Percentiles rank a stretch among this genome's conserved stretches.
Evolutionary conservation across 352 stramenopile genomes (phyloP).

Genomic region (Globisporangium uncinulatum): DNA sequence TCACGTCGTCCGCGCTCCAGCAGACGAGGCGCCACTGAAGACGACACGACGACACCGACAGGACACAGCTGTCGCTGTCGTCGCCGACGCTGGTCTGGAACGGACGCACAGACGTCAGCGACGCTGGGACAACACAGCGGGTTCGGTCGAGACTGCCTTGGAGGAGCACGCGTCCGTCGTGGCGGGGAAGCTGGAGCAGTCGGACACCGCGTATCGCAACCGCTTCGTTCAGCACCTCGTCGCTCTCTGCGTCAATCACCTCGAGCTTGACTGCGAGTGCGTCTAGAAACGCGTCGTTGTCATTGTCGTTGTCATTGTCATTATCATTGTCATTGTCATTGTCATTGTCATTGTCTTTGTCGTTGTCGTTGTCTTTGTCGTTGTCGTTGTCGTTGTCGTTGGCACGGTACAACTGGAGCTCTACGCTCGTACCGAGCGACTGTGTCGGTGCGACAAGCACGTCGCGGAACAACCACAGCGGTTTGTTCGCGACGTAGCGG

Average conservation of each 20-base stretch:
- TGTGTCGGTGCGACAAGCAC: slow-evolving; percentile 38
- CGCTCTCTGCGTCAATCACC: slow-evolving; percentile 37
- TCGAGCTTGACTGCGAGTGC: slow-evolving; percentile 46
- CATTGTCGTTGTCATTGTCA: background rate
- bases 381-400: background rate
- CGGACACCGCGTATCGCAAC: slow-evolving; percentile 24
- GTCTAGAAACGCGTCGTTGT: slow-evolving; percentile 15
- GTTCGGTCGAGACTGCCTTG: slow-evolving; percentile 55
- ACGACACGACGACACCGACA: background rate
- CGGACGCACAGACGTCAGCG: slow-evolving; percentile 49
- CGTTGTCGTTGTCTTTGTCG: slow-evolving; percentile 6
- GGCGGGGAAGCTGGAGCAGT: slow-evolving; percentile 53
- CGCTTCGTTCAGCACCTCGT: slow-evolving; percentile 21
- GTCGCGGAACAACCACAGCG: slow-evolving; percentile 60
- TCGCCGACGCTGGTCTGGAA: slow-evolving; percentile 25
- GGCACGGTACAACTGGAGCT: slow-evolving; percentile 31
- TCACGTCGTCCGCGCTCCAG: slow-evolving; percentile 59
- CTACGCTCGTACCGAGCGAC: slow-evolving; percentile 37
- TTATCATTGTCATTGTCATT: slow-evolving; percentile 10
- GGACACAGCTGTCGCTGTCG: too few relatives aligned
- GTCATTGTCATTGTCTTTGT: background rate
- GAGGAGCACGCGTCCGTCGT: slow-evolving; percentile 14
- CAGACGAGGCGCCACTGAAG: slow-evolving; percentile 41
- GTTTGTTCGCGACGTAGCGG: slow-evolving; percentile 59
- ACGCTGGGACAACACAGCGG: slow-evolving; percentile 36